These are phyloP conservation scores for Haplosporangium sp. DNA, from an alignment of 371 early-diverging fungal species.

Conservation along the genomic window DNA sequence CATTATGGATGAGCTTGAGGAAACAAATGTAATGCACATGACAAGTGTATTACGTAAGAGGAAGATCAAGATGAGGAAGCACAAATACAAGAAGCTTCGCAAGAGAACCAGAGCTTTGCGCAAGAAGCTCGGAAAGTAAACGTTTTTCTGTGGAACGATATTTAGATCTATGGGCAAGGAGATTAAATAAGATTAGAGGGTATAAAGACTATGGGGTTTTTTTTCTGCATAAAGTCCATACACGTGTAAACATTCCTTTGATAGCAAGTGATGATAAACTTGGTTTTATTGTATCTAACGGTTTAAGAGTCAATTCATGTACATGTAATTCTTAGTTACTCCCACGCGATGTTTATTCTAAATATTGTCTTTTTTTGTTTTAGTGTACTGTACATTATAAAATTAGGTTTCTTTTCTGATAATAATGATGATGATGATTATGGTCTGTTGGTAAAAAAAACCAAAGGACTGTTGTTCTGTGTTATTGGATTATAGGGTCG, in stretches of 20 bases:
- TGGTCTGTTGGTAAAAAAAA: background rate
- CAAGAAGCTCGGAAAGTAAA: slow-evolving; percentile 82
- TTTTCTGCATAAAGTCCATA: too few relatives aligned
- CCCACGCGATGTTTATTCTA: background rate
- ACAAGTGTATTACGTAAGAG: slow-evolving; percentile 81
- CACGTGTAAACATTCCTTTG: too few relatives aligned
- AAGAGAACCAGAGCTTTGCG: slow-evolving; percentile 84
- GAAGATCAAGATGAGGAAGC: slow-evolving; percentile 89
- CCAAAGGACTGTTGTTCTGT: background rate
- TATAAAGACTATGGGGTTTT: too few relatives aligned
- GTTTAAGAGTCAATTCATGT: background rate
- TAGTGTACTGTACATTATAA: background rate
- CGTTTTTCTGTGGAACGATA: too few relatives aligned
- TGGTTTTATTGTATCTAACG: too few relatives aligned
- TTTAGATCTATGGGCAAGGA: too few relatives aligned
- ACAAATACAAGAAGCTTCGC: slow-evolving; percentile 86
- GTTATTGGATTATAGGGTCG: too few relatives aligned
- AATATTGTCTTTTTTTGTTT: background rate
- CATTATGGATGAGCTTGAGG: slow-evolving; percentile 35
- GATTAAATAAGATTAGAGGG: too few relatives aligned
- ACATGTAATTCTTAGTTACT: background rate
- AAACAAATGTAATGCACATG: slow-evolving; percentile 38
- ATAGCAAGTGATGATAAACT: too few relatives aligned
- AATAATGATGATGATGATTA: background rate
- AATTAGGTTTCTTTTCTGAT: background rate